Base-by-base conservation (phyloP, 2,329 filamentous ascomycete species). In the Gyromitra esculenta region DNA sequence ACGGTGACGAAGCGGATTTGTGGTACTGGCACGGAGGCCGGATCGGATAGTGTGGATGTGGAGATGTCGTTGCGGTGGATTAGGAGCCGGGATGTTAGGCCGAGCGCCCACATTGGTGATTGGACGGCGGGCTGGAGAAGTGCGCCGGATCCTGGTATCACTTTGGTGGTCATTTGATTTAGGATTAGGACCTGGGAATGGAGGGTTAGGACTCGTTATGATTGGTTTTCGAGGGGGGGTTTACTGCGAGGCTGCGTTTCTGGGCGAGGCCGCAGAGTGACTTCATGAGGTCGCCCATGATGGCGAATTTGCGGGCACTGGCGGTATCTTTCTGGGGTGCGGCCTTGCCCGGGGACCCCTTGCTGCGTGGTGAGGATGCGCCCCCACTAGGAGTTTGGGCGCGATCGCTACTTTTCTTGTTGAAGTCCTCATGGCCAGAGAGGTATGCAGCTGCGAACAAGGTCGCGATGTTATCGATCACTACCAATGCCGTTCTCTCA, bases 391-490 rank as follows among this genome's bases (percentile, higher is more conserved):
- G 41, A n/a, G 39, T 21, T 57, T 63, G 72, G 25, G 39, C 8
- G 18, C 67, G 57, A 50, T 54, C 7, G 18, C 5, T n/a, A 21
- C 67, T 77, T 25, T 68, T 62, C 11, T 50, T 59, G 45, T 68
- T 57, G 18, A 63, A 66, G 31, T 71, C 65, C 11, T 80, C 79
- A 2, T 72, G 71, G 8, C 78, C 79, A 9, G 80, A 77, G 15
- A 76, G 80, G 35, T 79, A 81, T 9, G 80, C 77, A 11, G 75
- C 78, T 6, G 79, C 67, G 67, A 80, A 80, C 2, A 77, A 67
- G 4, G 78, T 68, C 9, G 79, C 79, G 39, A 81, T 75, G 54
- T 79, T 78, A 37, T 81, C 80, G 45, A 81, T 66, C 6, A 81
- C 71, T 4, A 81, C 31, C 25, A 80, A 31, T 15, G 57, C 73